These are phyloP conservation scores for Trifolium pratense DNA, from an alignment of 306 rosid genomes.

Conservation along the genomic window DNA sequence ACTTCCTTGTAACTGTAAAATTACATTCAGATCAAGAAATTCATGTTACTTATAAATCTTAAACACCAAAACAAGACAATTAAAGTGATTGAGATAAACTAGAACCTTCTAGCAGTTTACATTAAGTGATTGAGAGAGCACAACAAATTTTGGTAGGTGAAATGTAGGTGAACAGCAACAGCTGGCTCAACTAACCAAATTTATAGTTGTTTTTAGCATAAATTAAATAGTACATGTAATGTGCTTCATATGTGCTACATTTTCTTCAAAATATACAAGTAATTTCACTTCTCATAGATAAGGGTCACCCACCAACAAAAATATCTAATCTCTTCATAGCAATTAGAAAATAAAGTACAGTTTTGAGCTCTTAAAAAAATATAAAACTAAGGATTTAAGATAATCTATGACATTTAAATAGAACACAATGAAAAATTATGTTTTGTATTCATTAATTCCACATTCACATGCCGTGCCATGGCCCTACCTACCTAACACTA, in stretches of 20 bases:
- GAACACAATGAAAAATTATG: not conserved
- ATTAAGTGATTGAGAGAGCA: constrained; percentile 12
- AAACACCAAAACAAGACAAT: constrained; percentile 24
- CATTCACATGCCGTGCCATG: constrained; percentile 1
- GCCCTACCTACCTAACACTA: constrained; percentile 25
- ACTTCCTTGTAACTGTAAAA: not conserved
- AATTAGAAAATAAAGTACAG: not conserved
- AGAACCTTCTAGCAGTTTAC: constrained; percentile 22
- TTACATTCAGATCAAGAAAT: constrained; percentile 22
- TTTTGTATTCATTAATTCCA: not conserved
- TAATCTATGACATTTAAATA: not conserved
- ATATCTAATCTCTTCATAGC: constrained; percentile 11
- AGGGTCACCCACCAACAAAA: constrained; percentile 24
- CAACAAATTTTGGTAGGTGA: constrained; percentile 34
- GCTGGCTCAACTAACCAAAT: constrained; percentile 32
- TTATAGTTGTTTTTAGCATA: too few relatives aligned
- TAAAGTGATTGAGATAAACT: constrained; percentile 3
- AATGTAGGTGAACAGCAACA: constrained; percentile 5
- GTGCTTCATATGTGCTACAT: too few relatives aligned
- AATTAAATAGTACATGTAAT: too few relatives aligned
- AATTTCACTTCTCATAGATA: constrained; percentile 10
- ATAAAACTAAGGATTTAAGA: not conserved
- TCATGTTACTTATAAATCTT: not conserved
- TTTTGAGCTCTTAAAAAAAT: not conserved
- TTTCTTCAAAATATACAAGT: too few relatives aligned